phyloP scores from a whole-genome alignment of 805 yeast genomes.

The Myxozyma neglecta region DNA sequence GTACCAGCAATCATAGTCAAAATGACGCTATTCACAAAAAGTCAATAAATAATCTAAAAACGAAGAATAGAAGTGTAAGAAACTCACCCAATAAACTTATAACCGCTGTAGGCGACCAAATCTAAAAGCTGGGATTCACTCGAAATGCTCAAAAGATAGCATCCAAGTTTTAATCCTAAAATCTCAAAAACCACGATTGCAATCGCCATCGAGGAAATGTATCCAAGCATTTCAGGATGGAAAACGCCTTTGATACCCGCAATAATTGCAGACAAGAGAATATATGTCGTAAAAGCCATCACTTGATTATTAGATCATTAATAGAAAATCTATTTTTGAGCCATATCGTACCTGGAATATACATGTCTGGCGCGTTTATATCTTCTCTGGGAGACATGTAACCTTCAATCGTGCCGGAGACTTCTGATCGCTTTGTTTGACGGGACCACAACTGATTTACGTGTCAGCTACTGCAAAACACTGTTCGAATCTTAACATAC shows the following conservation, averaged over 20 bases:
- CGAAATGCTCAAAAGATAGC: conserved; percentile 64
- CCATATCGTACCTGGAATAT: conserved; percentile 59
- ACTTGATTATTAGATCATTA: conserved; percentile 35
- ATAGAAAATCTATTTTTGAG: not conserved
- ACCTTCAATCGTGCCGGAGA: conserved; percentile 44
- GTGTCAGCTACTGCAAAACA: conserved; percentile 38
- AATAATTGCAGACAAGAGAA: conserved; percentile 76
- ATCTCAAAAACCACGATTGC: conserved; percentile 81
- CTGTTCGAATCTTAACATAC: conserved; percentile 50
- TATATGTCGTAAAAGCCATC: conserved; percentile 88
- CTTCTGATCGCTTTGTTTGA: conserved; percentile 42
- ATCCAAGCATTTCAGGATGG: conserved; percentile 90
- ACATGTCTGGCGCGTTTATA: conserved; percentile 92
- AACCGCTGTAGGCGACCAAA: conserved; percentile 84
- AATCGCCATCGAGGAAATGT: conserved; percentile 78
- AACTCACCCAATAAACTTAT: conserved; percentile 84
- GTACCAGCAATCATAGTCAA: conserved; percentile 41
- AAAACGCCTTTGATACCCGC: conserved; percentile 86
- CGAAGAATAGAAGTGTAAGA: conserved; percentile 47
- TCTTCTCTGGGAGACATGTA: conserved; percentile 83
- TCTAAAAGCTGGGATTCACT: conserved; percentile 62
- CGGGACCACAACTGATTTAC: conserved; percentile 28
- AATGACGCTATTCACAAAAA: conserved; percentile 41
- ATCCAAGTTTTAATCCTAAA: conserved; percentile 70
- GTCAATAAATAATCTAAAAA: conserved; percentile 41